phyloP scores from a whole-genome alignment of 225 moss, liverwort and hornwort species.

The Physcomitrellopsis africana region DNA sequence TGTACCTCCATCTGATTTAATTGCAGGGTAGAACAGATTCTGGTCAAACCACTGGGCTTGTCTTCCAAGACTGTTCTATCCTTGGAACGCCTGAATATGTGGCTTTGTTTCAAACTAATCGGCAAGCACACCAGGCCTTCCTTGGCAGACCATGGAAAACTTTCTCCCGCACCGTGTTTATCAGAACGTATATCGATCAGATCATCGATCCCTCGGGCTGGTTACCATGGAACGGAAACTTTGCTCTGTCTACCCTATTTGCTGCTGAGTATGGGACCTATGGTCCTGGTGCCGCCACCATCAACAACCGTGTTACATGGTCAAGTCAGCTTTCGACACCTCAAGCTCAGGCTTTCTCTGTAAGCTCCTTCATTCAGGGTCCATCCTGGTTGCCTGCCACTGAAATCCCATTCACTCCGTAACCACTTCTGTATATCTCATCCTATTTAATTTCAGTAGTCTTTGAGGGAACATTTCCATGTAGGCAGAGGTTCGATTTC shows the following conservation, averaged over 20 bases:
- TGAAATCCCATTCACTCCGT: conserved; percentile 54
- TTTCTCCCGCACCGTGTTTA: conserved; percentile 60
- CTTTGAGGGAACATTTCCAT: background rate
- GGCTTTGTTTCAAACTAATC: conserved; percentile 44
- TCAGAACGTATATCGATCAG: conserved; percentile 58
- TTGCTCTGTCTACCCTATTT: conserved; percentile 56
- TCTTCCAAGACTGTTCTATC: conserved; percentile 54
- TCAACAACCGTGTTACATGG: conserved; percentile 58
- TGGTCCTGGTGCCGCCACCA: conserved; percentile 58
- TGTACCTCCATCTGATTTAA: background rate
- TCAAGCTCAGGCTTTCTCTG: conserved; percentile 59
- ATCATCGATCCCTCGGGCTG: conserved; percentile 60
- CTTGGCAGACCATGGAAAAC: conserved; percentile 59
- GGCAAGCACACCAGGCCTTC: conserved; percentile 49
- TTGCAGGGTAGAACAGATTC: conserved; percentile 57
- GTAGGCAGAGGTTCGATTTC: background rate
- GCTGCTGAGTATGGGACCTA: conserved; percentile 59
- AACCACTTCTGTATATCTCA: background rate
- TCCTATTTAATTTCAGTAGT: background rate
- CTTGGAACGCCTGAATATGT: conserved; percentile 50
- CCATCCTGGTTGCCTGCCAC: conserved; percentile 48
- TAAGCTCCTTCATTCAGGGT: conserved; percentile 60
- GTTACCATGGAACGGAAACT: conserved; percentile 62
- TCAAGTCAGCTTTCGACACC: conserved; percentile 51
- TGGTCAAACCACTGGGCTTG: conserved; percentile 58